A percentile compares a stretch with the other conserved stretches of the same genome.
These are phyloP conservation scores for Porcisia hertigi DNA, from an alignment of 208 protist genomes.

Conservation along the genomic window DNA sequence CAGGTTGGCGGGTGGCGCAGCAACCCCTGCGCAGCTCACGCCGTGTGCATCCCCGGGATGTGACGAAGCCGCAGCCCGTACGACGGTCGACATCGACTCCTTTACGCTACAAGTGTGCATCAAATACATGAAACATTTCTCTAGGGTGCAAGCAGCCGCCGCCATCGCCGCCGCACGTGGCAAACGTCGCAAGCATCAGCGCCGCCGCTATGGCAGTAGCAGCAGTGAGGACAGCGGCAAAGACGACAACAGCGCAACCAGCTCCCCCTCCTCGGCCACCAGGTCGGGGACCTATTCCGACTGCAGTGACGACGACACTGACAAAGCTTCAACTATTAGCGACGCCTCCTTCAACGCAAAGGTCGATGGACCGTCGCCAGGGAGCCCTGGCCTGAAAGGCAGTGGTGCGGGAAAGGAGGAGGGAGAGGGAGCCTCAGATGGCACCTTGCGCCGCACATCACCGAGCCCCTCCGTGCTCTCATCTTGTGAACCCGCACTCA, in stretches of 20 bases:
- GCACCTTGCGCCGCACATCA: not conserved
- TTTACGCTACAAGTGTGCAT: slow-evolving; percentile 37
- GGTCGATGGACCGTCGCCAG: not conserved
- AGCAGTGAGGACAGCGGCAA: not conserved
- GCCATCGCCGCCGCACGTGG: slow-evolving; percentile 1
- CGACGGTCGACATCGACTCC: slow-evolving; percentile 8
- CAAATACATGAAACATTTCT: slow-evolving; percentile 47
- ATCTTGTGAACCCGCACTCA: slow-evolving; percentile 24
- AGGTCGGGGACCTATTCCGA: not conserved
- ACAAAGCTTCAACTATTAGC: slow-evolving; percentile 9
- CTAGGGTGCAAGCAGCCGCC: slow-evolving; percentile 17
- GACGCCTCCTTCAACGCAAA: slow-evolving; percentile 13
- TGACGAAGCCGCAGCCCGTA: not conserved
- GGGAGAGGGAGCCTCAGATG: not conserved
- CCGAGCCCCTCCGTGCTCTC: not conserved
- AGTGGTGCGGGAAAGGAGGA: not conserved
- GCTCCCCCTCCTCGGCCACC: slow-evolving; percentile 1
- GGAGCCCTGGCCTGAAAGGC: not conserved
- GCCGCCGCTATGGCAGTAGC: slow-evolving; percentile 6
- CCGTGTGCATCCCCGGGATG: not conserved
- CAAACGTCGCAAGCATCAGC: not conserved
- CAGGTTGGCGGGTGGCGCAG: not conserved
- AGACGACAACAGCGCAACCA: not conserved
- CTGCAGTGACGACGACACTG: not conserved
- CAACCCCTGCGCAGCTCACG: not conserved